These are phyloP conservation scores for Epichloe hybrida DNA, from an alignment of 2,329 filamentous ascomycete species.

Conservation along the genomic window DNA sequence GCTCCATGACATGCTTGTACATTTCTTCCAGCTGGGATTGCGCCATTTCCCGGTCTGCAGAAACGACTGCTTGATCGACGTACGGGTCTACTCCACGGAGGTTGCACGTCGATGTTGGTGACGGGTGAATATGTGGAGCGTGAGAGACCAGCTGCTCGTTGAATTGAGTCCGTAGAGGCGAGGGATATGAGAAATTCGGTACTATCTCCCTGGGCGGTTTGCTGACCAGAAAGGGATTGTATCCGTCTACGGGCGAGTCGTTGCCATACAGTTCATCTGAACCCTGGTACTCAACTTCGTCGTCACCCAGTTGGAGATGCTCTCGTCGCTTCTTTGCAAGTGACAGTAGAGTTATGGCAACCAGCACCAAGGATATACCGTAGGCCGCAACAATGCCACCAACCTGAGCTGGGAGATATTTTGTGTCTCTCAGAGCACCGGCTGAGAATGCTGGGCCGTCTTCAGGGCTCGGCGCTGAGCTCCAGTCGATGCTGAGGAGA, in stretches of 20 bases:
- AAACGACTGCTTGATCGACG: constrained; percentile 66
- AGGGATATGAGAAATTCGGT: constrained; percentile 39
- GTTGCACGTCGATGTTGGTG: constrained; percentile 31
- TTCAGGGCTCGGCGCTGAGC: constrained; percentile 39
- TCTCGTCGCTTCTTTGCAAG: constrained; percentile 43
- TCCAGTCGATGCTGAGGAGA: constrained; percentile 31
- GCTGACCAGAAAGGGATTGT: not conserved
- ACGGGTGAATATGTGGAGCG: constrained; percentile 31
- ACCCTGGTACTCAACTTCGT: constrained; percentile 31
- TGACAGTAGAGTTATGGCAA: constrained; percentile 51
- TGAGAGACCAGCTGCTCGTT: constrained; percentile 6
- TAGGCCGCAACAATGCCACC: constrained; percentile 76
- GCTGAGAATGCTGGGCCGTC: constrained; percentile 46
- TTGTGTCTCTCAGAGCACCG: constrained; percentile 43
- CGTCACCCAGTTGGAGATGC: constrained; percentile 38
- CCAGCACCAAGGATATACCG: constrained; percentile 59
- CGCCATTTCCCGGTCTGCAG: constrained; percentile 59
- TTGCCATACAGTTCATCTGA: constrained; percentile 11
- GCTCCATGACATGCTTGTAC: constrained; percentile 84
- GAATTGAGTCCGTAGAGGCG: constrained; percentile 24
- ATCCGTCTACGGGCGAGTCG: constrained; percentile 9
- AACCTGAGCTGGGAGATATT: constrained; percentile 66
- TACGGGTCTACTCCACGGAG: constrained; percentile 49
- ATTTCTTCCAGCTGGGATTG: constrained; percentile 78
- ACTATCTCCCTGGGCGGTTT: constrained; percentile 7